Percentiles rank a stretch among this genome's conserved stretches.
phyloP scores from a whole-genome alignment of 306 rosid species.

The Cucurbita moschata region DNA sequence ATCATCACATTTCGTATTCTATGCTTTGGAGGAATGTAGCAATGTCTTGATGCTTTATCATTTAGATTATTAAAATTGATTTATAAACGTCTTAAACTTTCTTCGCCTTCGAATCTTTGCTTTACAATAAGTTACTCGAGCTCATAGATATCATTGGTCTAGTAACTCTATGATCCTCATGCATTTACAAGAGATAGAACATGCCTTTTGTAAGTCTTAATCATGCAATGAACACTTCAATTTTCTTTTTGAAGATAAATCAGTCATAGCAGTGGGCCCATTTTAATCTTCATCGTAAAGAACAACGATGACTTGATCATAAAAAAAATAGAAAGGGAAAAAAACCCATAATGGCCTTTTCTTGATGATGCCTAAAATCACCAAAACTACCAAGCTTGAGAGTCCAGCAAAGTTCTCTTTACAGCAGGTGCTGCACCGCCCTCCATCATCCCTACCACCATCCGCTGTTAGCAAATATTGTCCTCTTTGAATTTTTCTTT shows the following conservation, averaged over 20 bases:
- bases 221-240: neutral
- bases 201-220: neutral
- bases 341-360: neutral
- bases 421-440: neutral
- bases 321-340: neutral
- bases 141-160: neutral
- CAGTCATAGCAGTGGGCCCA: neutral
- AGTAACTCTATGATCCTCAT: neutral
- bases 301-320: neutral
- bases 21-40: no score
- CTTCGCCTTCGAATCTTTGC: neutral
- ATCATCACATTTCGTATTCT: no score
- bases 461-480: no score
- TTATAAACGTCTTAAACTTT: neutral
- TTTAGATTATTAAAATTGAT: no score
- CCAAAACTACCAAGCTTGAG: neutral
- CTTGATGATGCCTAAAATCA: neutral
- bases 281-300: neutral
- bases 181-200: neutral
- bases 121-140: neutral
- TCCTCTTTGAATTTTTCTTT: no score
- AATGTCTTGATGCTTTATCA: neutral
- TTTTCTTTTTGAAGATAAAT: neutral
- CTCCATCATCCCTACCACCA: neutral
- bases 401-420: slow-evolving; percentile 1